Evolutionary conservation across 1,139 yeast species (phyloP), one percentile per base, ranked within the genome.

Genomic region (Geotrichum macrosporum): DNA sequence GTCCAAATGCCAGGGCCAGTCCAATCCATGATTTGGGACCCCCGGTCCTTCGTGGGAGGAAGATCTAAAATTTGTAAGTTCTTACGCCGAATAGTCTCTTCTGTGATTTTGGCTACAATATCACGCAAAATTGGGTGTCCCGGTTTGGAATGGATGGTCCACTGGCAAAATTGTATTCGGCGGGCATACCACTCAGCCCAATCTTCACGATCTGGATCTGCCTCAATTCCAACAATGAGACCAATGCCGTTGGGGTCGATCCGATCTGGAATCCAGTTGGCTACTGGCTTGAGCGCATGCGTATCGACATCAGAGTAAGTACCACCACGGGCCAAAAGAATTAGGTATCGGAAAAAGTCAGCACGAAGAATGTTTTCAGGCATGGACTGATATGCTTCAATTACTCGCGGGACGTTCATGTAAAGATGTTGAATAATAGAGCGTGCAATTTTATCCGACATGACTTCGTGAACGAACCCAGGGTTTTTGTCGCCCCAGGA

Each of bases 1-100:
- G 97, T 86, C 78, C 88, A 92, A 24, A 86, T 76, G 0, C 96
- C 97, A 1, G 96, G 95, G 0, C 97, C 98, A 0, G 97, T 89
- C 97, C 97, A 92, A 61, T 87, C 78, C 96, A 92, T 89, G 48
- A 92, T 80, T 60, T 83, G 88, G 75, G 75, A 55, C 5, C 70
- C 72, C 3, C 68, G 55, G 8, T 60, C 60, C 35, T 58, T 57
- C 21, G 54, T 53, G 12, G 57, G 50, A 29, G 83, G 80, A 20
- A 88, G 82, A 24, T 71, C 74, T 37, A 81, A 78, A 50, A 76
- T 76, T 19, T 64, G 64, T 3, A 51, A 54, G 26, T 47, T 48
- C 67, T 71, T 48, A 63, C 70, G 66, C 27, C 62, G 56, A 46
- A 88, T 68, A 0, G 97, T 89, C 5, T 75, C 71, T 33, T 87